Evolutionary conservation across 768 basidiomycete genomes (phyloP).

Genomic region (Lentinula lateritia): DNA sequence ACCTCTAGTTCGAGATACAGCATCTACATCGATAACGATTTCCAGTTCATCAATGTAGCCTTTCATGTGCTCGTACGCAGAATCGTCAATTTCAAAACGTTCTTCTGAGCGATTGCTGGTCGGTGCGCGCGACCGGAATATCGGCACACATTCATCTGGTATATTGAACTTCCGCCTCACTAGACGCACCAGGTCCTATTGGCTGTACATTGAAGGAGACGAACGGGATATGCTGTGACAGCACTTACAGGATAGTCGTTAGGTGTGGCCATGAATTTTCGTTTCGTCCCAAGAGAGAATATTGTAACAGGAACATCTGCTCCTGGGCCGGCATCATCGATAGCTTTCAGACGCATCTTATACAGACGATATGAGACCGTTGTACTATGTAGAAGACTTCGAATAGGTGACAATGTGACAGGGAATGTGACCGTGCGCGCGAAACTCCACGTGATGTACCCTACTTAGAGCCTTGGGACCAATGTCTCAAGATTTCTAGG

Average conservation of each 20-base stretch:
- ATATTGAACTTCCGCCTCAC: slow-evolving; percentile 1
- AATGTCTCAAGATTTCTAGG: background rate
- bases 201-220: background rate
- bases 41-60: background rate
- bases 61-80: background rate
- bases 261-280: slow-evolving; percentile 1
- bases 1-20: background rate
- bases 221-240: too few species aligned
- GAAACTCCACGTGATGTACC: background rate
- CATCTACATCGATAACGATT: background rate
- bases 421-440: too few species aligned
- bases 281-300: background rate
- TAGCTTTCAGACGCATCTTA: background rate
- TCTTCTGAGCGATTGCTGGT: background rate
- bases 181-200: background rate
- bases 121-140: background rate
- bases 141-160: background rate
- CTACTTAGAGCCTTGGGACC: background rate
- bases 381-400: too few species aligned
- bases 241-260: background rate
- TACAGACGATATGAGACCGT: background rate
- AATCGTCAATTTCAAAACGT: background rate
- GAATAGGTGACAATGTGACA: too few species aligned
- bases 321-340: background rate
- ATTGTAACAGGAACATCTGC: background rate